Base-by-base conservation (phyloP, 2,329 filamentous ascomycete genomes). In the Cytospora paraplurivora region DNA sequence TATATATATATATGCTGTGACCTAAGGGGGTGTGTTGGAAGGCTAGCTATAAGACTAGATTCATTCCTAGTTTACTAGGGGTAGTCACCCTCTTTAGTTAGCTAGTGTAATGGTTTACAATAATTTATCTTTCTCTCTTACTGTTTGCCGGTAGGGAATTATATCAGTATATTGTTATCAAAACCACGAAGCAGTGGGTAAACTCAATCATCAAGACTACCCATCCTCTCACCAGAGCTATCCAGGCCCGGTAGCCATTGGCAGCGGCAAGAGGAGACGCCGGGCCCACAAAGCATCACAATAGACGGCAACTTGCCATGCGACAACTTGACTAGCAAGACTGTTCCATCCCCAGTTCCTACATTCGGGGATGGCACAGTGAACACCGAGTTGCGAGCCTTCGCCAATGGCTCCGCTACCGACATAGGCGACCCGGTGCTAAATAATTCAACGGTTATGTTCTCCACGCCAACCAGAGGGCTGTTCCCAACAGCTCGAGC, bases 401-500 rank as follows among this genome's bases (percentile, higher is more conserved):
- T 61, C n/a, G n/a, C 51, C 3, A 21, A 3, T 21, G 41, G 41
- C 19, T 8, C 41, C 1, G 41, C 11, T 8, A 4, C 44, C 11
- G 38, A n/a, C 5, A 19, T 35, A 3, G 38, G 5, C 19, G 27
- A 55, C 13, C 58, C 58, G 10, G 58, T 51, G 8, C 10, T 61
- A 8, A 38, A 61, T 3, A n/a, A n/a, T 61, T 61, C 49, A 66
- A 66, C 17, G 64, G 64, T 7, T 61, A 63, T 15, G 50, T 56
- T 5, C 61, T 66, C 10, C 54, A 66, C n/a, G 58, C 64, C 8
- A 21, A 37, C 21, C 44, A 44, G 1, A 66, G 37, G 13, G 56
- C 61, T 7, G 57, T 66, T 8, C 64, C 64, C 1, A 66, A 47
- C 61, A 66, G 49, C 57, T 66, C 35, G 50, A 57, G 50, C 61